Percentiles rank a stretch among this genome's conserved stretches.
Evolutionary conservation across 345 rosid species (phyloP).

Genomic region (Anastatica hierochuntica): DNA sequence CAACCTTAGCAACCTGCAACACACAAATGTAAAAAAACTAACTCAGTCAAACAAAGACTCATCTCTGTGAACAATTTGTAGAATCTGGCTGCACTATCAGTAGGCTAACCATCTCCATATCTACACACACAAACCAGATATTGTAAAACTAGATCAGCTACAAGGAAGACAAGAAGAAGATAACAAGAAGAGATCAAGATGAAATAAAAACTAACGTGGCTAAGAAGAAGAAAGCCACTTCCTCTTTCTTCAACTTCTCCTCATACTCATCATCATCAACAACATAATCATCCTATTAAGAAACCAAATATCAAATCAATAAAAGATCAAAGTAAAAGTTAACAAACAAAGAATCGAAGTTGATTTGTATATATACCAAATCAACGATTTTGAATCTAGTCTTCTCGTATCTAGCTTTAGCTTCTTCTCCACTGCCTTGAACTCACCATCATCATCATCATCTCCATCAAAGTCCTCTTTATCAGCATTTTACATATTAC

Average conservation of each 20-base stretch:
- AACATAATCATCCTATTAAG: constrained; percentile 76
- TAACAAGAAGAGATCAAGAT: background rate
- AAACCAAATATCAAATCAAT: background rate
- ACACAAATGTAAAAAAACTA: background rate
- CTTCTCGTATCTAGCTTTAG: constrained; percentile 73
- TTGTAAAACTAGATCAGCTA: constrained; percentile 6
- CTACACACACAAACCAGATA: constrained; percentile 32
- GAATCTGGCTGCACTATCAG: constrained; percentile 98
- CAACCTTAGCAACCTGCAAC: constrained; percentile 66
- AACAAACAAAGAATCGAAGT: background rate
- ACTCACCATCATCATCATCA: too few species aligned
- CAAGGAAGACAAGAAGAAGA: too few species aligned
- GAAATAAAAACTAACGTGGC: constrained; percentile 74
- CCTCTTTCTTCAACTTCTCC: constrained; percentile 83
- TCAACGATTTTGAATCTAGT: constrained; percentile 70
- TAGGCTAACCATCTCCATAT: constrained; percentile 99
- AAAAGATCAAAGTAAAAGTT: too few species aligned
- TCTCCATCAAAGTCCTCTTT: too few species aligned
- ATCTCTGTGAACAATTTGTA: constrained; percentile 98
- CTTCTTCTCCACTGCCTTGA: constrained; percentile 91
- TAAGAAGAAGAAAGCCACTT: constrained; percentile 66
- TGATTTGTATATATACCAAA: constrained; percentile 39
- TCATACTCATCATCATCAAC: constrained; percentile 91
- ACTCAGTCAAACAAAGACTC: background rate
- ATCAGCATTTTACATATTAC: too few species aligned